phyloP scores from a whole-genome alignment of 1,284 basidiomycete genomes.

The Cryptococcus sp. region DNA sequence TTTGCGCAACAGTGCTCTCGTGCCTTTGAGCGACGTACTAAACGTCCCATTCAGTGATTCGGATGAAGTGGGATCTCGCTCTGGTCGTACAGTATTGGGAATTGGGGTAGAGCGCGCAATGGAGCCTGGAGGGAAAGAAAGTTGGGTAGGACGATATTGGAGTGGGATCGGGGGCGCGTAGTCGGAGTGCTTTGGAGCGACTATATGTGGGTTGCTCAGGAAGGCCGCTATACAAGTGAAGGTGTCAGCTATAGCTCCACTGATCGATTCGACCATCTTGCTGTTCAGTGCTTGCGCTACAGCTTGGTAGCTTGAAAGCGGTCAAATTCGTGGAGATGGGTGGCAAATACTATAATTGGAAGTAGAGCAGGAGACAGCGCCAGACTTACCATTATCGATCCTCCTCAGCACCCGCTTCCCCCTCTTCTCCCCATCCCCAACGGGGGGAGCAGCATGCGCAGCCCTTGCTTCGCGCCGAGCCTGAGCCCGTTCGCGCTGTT shows the following conservation, averaged over 20 bases:
- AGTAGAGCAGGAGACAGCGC: no score
- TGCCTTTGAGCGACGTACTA: slow-evolving; percentile 48
- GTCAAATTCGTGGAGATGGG: no score
- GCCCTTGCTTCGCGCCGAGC: slow-evolving; percentile 32
- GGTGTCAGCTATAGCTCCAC: neutral
- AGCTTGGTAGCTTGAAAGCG: neutral
- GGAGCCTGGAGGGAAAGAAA: slow-evolving; percentile 36
- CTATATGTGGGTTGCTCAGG: slow-evolving; percentile 47
- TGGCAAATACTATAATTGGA: no score
- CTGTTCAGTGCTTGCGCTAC: neutral
- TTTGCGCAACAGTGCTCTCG: slow-evolving; percentile 41
- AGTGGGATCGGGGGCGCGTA: slow-evolving; percentile 43
- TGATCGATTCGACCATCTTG: neutral
- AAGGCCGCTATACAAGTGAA: slow-evolving; percentile 32
- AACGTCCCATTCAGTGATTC: slow-evolving; percentile 42
- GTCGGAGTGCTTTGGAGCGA: slow-evolving; percentile 36
- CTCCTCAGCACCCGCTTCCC: slow-evolving; percentile 48
- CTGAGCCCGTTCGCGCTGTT: slow-evolving; percentile 46
- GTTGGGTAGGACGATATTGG: slow-evolving; percentile 29
- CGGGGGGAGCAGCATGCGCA: neutral
- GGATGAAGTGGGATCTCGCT: slow-evolving; percentile 25
- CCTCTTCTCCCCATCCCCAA: slow-evolving; percentile 19
- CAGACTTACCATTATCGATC: slow-evolving; percentile 46
- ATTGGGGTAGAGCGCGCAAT: slow-evolving; percentile 31
- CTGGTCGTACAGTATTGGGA: slow-evolving; percentile 15